Evolutionary conservation across 1,139 yeast genomes (phyloP), one percentile per base, ranked within the genome.

Genomic region (Geotrichum klebahnii): DNA sequence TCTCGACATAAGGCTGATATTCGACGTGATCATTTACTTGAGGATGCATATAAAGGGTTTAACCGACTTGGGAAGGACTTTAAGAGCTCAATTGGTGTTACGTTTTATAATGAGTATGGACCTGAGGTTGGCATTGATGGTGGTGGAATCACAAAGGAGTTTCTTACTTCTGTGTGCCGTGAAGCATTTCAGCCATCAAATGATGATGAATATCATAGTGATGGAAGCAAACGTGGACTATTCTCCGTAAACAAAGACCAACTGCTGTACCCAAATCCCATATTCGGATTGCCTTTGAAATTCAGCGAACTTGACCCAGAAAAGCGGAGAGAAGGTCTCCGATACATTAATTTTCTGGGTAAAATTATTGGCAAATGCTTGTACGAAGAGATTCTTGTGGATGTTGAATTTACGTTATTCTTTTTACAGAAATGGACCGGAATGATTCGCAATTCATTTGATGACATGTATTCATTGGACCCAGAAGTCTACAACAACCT

Each of bases 81-180:
- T 64, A 87, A 84, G 60, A 65, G 76, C 22, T 75, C 73, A 33
- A 67, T 90, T 14, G 72, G 78, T 1, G 89, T 92, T 2, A 75
- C 77, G 5, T 89, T 92, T 61, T 72, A 71, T 46, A 85, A 86
- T 61, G 79, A 82, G 53, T 78, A 82, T 66, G 96, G 95, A 0
- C 77, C 73, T 39, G 95, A 85, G 61, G 92, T 85, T 0, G 98
- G 98, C 0, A 84, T 92, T 49, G 98, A 92, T 67, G 98, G 98
- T 3, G 98, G 98, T 9, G 98, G 98, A 1, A 73, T 92, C 20
- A 90, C 97, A 0, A 90, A 92, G 64, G 98, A 92, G 61, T 82
- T 92, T 58, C 69, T 92, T 50, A 88, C 92, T 1, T 73, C 84
- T 45, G 82, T 88, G 0, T 79, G 84, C 1, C 71, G 71, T 8